Evolutionary conservation across 2,329 filamentous ascomycete genomes (phyloP).

Genomic region (Penicillium sp.): DNA sequence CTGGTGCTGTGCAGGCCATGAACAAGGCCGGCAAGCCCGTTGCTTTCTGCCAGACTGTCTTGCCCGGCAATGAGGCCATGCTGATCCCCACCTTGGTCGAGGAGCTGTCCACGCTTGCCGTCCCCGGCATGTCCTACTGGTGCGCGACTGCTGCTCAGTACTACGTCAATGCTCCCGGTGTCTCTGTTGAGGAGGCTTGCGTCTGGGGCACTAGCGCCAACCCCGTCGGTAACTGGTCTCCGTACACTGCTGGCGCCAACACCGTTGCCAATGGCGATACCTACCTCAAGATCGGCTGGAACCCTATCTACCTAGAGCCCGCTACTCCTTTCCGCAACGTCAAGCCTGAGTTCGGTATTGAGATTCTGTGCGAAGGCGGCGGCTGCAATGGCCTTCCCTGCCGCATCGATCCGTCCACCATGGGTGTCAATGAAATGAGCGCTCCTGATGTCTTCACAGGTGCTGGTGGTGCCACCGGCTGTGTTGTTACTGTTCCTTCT

Average conservation of each 20-base stretch:
- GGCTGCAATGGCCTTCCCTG: constrained; percentile 75
- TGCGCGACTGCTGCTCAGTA: constrained; percentile 72
- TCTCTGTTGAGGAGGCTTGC: constrained; percentile 62
- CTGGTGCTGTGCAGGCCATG: constrained; percentile 64
- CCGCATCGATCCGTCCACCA: constrained; percentile 64
- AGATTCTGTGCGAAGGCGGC: constrained; percentile 67
- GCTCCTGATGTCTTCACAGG: constrained; percentile 59
- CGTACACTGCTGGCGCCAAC: constrained; percentile 76
- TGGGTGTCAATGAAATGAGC: constrained; percentile 60
- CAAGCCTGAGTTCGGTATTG: constrained; percentile 67
- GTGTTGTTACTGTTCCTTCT: constrained; percentile 72
- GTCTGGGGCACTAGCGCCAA: constrained; percentile 68
- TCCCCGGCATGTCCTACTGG: constrained; percentile 73
- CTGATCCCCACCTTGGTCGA: constrained; percentile 73
- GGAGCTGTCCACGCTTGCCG: constrained; percentile 62
- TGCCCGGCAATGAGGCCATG: constrained; percentile 81
- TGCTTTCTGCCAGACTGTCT: constrained; percentile 76
- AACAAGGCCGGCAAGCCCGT: constrained; percentile 66
- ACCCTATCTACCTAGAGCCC: constrained; percentile 68
- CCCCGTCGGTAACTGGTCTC: constrained; percentile 73
- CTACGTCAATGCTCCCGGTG: constrained; percentile 77
- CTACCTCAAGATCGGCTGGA: constrained; percentile 75
- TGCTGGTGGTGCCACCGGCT: constrained; percentile 70
- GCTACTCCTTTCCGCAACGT: constrained; percentile 56
- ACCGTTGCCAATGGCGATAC: constrained; percentile 65